Evolutionary conservation across 2,329 filamentous ascomycete species (phyloP).

Genomic region (Fusarium annulatum): DNA sequence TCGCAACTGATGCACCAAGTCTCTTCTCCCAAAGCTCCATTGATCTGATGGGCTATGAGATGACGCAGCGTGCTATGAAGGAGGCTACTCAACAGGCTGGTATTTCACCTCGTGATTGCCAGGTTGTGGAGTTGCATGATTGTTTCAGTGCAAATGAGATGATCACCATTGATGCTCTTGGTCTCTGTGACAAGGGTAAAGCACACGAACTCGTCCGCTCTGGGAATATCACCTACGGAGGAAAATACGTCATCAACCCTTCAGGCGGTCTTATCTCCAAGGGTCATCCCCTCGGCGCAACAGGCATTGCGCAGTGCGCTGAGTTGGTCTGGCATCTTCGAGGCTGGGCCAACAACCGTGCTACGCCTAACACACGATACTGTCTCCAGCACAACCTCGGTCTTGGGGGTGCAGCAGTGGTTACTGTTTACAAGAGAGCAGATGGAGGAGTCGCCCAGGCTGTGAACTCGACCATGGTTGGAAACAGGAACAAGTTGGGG

Average conservation of each 20-base stretch:
- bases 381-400: constrained; percentile 94
- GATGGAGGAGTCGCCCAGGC: constrained; percentile 75
- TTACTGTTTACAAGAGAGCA: constrained; percentile 87
- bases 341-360: constrained; percentile 94
- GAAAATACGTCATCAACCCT: constrained; percentile 87
- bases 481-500: constrained; percentile 74
- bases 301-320: constrained; percentile 93
- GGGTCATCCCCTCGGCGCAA: constrained; percentile 93
- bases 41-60: constrained; percentile 89
- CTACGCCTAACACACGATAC: constrained; percentile 73
- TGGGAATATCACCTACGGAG: constrained; percentile 93
- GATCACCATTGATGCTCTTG: constrained; percentile 87
- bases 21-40: constrained; percentile 86
- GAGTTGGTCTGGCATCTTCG: constrained; percentile 96
- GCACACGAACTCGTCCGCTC: constrained; percentile 89
- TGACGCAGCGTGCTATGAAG: constrained; percentile 78
- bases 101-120: constrained; percentile 73
- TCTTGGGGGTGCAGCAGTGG: constrained; percentile 88
- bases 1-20: constrained; percentile 84
- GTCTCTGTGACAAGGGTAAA: constrained; percentile 80
- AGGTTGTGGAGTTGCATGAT: constrained; percentile 93
- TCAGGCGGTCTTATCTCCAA: constrained; percentile 96
- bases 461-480: constrained; percentile 73
- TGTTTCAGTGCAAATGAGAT: constrained; percentile 98
- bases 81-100: constrained; percentile 80